phyloP scores from a whole-genome alignment of 2,329 filamentous ascomycete genomes.

The Thielaviopsis musarum region DNA sequence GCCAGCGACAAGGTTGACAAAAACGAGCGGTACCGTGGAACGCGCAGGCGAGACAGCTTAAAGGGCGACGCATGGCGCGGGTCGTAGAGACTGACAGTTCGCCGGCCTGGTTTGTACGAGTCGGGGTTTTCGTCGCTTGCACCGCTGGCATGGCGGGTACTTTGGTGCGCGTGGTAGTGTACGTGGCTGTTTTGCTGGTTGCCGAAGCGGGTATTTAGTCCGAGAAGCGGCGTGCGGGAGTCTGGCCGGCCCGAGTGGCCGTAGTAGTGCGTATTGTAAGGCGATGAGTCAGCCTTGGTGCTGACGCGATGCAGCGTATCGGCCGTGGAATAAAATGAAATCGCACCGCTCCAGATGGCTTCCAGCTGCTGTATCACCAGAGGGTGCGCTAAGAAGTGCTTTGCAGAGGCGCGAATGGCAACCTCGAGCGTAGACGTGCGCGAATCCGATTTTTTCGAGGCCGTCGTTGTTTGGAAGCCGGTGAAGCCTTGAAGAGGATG shows the following conservation, averaged over 20 bases:
- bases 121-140: conserved; percentile 12
- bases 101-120: conserved; percentile 27
- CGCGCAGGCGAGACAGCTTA: conserved; percentile 77
- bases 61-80: conserved; percentile 78
- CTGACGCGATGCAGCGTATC: conserved; percentile 57
- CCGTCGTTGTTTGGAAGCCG: conserved; percentile 23
- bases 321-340: conserved; percentile 81
- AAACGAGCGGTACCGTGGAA: conserved; percentile 81
- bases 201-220: not conserved
- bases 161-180: conserved; percentile 4
- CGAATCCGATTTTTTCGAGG: conserved; percentile 27
- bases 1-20: conserved; percentile 78
- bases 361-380: conserved; percentile 89
- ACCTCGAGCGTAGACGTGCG: conserved; percentile 84
- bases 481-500: conserved; percentile 74
- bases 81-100: conserved; percentile 77
- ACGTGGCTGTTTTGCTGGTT: not conserved
- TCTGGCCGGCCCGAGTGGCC: not conserved
- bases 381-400: conserved; percentile 81
- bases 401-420: conserved; percentile 80
- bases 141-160: not conserved
- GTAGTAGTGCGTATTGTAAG: not conserved
- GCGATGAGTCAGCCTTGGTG: conserved; percentile 20
- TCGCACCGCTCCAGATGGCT: conserved; percentile 89
- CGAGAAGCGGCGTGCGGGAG: conserved; percentile 8